Conservation (phyloP, 2,329 filamentous ascomycete species). For the Talaromyces verruculosus region DNA sequence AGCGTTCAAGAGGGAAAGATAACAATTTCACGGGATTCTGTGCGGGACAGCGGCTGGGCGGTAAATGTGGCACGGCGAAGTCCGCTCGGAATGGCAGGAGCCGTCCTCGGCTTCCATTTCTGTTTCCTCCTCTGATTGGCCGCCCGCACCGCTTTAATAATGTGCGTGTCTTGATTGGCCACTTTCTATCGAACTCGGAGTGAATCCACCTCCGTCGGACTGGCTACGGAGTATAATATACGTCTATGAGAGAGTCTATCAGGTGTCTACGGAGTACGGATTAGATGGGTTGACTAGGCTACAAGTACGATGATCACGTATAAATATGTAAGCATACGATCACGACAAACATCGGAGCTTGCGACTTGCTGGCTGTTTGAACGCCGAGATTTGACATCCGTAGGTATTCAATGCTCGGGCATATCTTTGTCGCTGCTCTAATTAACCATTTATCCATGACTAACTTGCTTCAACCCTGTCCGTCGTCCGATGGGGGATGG, state of each 20-base stretch:
- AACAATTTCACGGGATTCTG: neutral
- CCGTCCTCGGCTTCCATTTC: neutral
- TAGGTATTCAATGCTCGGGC: too few relatives aligned
- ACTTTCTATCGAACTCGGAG: neutral
- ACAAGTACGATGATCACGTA: neutral
- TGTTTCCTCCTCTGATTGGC: neutral
- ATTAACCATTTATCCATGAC: neutral
- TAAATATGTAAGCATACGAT: neutral
- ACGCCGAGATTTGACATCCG: neutral
- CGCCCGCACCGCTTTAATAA: neutral
- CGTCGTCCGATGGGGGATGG: too few relatives aligned
- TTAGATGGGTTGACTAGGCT: neutral
- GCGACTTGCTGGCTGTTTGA: neutral
- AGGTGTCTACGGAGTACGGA: neutral
- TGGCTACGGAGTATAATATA: neutral
- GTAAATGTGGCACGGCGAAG: neutral
- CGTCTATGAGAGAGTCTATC: neutral
- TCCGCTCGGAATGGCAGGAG: slow-evolving; percentile 3
- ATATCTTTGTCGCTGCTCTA: too few relatives aligned
- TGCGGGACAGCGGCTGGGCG: neutral
- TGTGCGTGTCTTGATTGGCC: neutral
- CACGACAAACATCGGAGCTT: neutral
- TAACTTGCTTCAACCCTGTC: neutral
- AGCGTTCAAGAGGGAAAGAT: neutral
- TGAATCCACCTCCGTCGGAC: neutral